These are phyloP conservation scores for Pseudocercospora musae DNA, from an alignment of 2,329 filamentous ascomycete species.

Conservation along the genomic window DNA sequence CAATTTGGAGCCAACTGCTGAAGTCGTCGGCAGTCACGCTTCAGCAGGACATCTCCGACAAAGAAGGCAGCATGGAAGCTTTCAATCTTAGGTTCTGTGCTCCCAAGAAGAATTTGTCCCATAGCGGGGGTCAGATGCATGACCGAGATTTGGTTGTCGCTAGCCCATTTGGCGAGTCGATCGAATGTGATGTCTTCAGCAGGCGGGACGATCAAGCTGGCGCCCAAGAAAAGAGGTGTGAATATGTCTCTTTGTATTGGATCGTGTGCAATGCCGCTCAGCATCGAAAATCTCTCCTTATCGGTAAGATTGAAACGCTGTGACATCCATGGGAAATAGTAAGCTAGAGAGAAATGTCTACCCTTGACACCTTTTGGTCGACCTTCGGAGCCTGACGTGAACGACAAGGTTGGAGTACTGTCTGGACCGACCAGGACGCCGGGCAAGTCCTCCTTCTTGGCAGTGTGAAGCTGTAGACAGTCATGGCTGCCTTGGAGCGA, in stretches of 20 bases:
- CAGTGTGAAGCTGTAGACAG: constrained; percentile 56
- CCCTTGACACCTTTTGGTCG: constrained; percentile 82
- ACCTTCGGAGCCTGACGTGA: constrained; percentile 67
- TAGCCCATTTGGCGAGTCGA: constrained; percentile 83
- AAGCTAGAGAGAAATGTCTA: constrained; percentile 78
- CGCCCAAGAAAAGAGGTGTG: constrained; percentile 83
- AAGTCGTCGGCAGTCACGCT: constrained; percentile 73
- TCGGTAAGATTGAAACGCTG: constrained; percentile 71
- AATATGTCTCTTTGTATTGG: constrained; percentile 73
- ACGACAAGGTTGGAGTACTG: constrained; percentile 67
- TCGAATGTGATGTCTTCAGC: constrained; percentile 85
- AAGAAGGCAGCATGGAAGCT: constrained; percentile 79
- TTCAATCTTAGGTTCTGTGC: constrained; percentile 62
- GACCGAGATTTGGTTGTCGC: constrained; percentile 67
- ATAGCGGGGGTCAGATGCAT: constrained; percentile 93
- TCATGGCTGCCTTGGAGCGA: constrained; percentile 60
- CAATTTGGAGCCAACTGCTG: constrained; percentile 72
- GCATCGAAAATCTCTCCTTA: constrained; percentile 73
- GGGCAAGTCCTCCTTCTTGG: constrained; percentile 56
- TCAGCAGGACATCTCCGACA: constrained; percentile 86
- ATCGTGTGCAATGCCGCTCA: constrained; percentile 77
- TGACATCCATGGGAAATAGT: constrained; percentile 94
- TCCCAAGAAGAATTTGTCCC: constrained; percentile 89
- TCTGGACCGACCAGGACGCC: constrained; percentile 82
- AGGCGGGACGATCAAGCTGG: constrained; percentile 72